These are phyloP conservation scores for Mycena latifolia DNA, from an alignment of 768 basidiomycete genomes.

Conservation along the genomic window DNA sequence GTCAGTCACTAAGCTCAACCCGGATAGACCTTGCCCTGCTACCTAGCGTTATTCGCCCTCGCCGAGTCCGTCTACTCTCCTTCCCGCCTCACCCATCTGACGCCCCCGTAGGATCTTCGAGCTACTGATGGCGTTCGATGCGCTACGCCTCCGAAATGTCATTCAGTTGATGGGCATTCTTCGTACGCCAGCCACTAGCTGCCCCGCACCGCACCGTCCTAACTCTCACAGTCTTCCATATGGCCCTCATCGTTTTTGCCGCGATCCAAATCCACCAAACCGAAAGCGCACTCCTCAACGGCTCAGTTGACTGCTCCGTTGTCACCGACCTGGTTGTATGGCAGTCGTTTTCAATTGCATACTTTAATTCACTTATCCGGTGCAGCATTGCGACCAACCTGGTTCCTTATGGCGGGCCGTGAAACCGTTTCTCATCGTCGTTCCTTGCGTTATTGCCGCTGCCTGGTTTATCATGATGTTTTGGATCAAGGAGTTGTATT, in stretches of 20 bases:
- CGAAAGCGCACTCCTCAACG: slow-evolving; percentile 64
- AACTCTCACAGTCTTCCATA: slow-evolving; percentile 71
- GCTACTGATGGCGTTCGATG: slow-evolving; percentile 84
- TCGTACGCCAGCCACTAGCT: slow-evolving; percentile 48
- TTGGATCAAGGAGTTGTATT: slow-evolving; percentile 78
- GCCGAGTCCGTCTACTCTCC: slow-evolving; percentile 70
- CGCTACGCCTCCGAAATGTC: slow-evolving; percentile 81
- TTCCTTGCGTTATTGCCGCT: slow-evolving; percentile 75
- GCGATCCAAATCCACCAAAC: slow-evolving; percentile 86
- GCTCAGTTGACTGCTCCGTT: slow-evolving; percentile 48
- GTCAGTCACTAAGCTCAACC: slow-evolving; percentile 31
- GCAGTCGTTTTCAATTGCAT: slow-evolving; percentile 4
- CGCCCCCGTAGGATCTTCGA: slow-evolving; percentile 74
- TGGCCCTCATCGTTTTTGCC: slow-evolving; percentile 78
- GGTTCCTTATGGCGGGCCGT: slow-evolving; percentile 72
- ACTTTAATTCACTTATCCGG: not conserved
- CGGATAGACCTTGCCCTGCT: slow-evolving; percentile 81
- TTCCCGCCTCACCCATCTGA: not conserved
- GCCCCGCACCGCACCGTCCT: not conserved
- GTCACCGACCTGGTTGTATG: slow-evolving; percentile 54
- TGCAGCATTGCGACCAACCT: slow-evolving; percentile 61
- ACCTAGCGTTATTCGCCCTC: slow-evolving; percentile 85
- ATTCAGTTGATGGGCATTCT: slow-evolving; percentile 84
- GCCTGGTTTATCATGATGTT: slow-evolving; percentile 78
- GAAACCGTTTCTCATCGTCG: slow-evolving; percentile 76